Conservation (phyloP, 2,329 filamentous ascomycete genomes). For the Beauveria varroae region DNA sequence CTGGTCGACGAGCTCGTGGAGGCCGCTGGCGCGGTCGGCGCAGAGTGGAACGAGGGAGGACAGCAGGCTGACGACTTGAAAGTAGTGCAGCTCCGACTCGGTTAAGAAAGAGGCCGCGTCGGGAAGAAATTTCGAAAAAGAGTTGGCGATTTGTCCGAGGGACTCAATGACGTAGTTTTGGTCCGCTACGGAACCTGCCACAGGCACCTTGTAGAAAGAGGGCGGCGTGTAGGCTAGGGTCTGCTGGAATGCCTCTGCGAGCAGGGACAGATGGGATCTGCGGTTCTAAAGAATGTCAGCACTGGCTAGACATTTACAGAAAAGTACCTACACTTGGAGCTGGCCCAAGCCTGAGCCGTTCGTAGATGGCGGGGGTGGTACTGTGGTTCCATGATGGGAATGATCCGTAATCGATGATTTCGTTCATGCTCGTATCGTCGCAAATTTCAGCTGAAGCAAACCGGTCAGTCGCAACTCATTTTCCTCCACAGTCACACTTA, state of each 20-base stretch:
- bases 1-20: constrained; percentile 20
- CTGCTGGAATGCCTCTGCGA: constrained; percentile 46
- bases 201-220: constrained; percentile 41
- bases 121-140: constrained; percentile 32
- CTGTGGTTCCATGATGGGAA: constrained; percentile 40
- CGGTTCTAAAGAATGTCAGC: constrained; percentile 31
- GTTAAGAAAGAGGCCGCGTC: constrained; percentile 28
- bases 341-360: constrained; percentile 43
- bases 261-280: constrained; percentile 40
- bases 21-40: constrained; percentile 16
- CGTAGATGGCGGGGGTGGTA: constrained; percentile 30
- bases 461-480: neutral
- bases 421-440: constrained; percentile 31
- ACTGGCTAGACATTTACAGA: neutral
- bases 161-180: constrained; percentile 36
- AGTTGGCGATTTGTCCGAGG: constrained; percentile 34
- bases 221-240: constrained; percentile 40
- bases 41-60: constrained; percentile 26
- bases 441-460: constrained; percentile 30
- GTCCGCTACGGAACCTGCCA: constrained; percentile 32
- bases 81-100: constrained; percentile 35
- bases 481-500: constrained; percentile 24
- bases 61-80: constrained; percentile 35
- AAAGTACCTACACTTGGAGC: constrained; percentile 38
- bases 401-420: constrained; percentile 44